A percentile compares a stretch with the other conserved stretches of the same genome.
These are phyloP conservation scores for Chrysoporthe puriensis DNA, from an alignment of 2,329 filamentous ascomycete species.

Conservation along the genomic window DNA sequence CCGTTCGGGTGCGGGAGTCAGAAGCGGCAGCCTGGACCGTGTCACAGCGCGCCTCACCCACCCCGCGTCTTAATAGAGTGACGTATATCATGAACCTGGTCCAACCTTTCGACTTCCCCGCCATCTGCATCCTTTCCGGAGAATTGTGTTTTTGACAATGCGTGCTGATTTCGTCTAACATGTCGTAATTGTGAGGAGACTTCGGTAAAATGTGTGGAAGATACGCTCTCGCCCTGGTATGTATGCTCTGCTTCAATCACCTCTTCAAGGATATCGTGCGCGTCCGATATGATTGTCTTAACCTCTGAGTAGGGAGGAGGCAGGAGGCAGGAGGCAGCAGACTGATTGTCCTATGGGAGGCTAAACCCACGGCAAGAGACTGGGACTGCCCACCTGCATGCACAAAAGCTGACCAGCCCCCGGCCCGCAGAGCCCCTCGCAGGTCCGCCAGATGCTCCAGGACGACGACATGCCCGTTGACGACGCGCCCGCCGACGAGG, in stretches of 20 bases:
- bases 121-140: neutral
- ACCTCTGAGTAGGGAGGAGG: neutral
- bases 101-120: neutral
- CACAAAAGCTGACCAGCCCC: neutral
- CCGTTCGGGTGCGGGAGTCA: no score
- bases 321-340: no score
- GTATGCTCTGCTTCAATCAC: slow-evolving; percentile 27
- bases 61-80: neutral
- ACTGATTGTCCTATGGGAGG: no score
- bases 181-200: slow-evolving; percentile 1
- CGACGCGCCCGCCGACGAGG: slow-evolving; percentile 73
- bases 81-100: neutral
- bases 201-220: slow-evolving; percentile 39
- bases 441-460: slow-evolving; percentile 74
- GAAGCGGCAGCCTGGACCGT: no score
- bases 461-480: slow-evolving; percentile 74
- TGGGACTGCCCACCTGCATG: neutral
- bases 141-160: neutral
- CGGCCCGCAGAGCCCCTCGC: slow-evolving; percentile 67
- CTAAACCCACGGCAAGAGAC: no score
- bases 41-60: neutral
- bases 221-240: slow-evolving; percentile 44
- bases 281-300: neutral
- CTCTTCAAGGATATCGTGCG: neutral
- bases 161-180: neutral